Conservation (phyloP, 345 rosid genomes). For the Excoecaria cochinchinensis region DNA sequence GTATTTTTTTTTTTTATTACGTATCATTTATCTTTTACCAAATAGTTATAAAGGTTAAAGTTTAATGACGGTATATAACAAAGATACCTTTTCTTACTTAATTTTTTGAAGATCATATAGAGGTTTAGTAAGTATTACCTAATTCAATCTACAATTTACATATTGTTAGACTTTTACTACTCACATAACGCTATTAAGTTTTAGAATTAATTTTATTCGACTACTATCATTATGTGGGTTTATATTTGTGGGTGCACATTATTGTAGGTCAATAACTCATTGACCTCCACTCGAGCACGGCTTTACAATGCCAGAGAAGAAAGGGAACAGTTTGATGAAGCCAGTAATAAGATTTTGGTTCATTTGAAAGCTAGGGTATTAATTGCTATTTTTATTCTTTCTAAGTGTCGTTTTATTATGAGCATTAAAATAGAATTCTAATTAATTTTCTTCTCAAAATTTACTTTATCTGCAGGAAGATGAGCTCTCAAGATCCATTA, state of each 20-base stretch:
- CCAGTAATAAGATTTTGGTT: slow-evolving; percentile 72
- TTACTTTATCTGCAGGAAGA: slow-evolving; percentile 54
- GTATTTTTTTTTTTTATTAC: too few species aligned
- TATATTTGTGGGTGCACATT: slow-evolving; percentile 13
- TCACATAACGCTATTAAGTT: background rate
- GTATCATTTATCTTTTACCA: too few species aligned
- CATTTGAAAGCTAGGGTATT: slow-evolving; percentile 77
- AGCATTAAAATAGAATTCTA: background rate
- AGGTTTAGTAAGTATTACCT: background rate
- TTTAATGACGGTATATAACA: too few species aligned
- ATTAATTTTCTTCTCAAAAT: background rate
- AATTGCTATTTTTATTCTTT: background rate
- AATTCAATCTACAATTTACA: background rate
- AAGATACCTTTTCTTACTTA: too few species aligned
- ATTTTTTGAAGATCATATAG: background rate
- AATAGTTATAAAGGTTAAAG: too few species aligned
- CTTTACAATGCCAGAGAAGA: slow-evolving; percentile 81
- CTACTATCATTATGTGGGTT: slow-evolving; percentile 16
- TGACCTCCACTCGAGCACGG: slow-evolving; percentile 56
- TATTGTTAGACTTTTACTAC: slow-evolving; percentile 5
- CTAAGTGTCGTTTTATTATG: background rate
- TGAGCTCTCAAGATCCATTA: slow-evolving; percentile 67
- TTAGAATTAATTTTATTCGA: background rate
- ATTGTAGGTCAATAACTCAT: slow-evolving; percentile 62
- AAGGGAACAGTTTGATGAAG: slow-evolving; percentile 88